Conservation (phyloP, 371 early-diverging fungal species). For the Funneliformis caledonium region DNA sequence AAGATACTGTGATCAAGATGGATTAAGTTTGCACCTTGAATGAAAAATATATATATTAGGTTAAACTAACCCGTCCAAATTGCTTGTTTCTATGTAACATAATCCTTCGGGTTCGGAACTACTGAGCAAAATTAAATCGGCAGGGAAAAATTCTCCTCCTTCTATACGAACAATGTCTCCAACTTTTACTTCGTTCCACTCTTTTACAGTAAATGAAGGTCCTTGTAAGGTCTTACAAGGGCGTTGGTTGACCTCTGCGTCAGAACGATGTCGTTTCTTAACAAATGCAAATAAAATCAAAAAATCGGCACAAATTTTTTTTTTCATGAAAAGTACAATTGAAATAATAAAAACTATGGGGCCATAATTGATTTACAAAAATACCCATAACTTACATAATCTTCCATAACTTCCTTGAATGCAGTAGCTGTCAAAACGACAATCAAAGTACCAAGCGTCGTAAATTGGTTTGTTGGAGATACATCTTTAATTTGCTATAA, state of each 20-base stretch:
- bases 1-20: slow-evolving; percentile 12
- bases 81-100: slow-evolving; percentile 95
- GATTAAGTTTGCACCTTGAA: slow-evolving; percentile 9
- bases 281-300: background rate
- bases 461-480: slow-evolving; percentile 84
- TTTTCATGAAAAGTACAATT: background rate
- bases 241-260: slow-evolving; percentile 78
- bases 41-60: background rate
- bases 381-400: slow-evolving; percentile 66
- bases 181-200: slow-evolving; percentile 82
- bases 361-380: background rate
- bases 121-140: slow-evolving; percentile 87
- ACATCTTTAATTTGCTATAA: slow-evolving; percentile 81
- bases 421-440: slow-evolving; percentile 94
- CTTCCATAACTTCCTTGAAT: slow-evolving; percentile 96
- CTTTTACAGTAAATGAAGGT: slow-evolving; percentile 63
- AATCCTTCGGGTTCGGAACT: slow-evolving; percentile 87
- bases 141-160: slow-evolving; percentile 89
- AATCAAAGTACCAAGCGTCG: slow-evolving; percentile 90
- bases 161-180: slow-evolving; percentile 92
- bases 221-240: slow-evolving; percentile 68
- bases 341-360: background rate
- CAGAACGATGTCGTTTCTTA: slow-evolving; percentile 82
- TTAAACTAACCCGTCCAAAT: slow-evolving; percentile 83
- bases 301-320: slow-evolving; percentile 2